Base-by-base conservation (phyloP, 805 yeast genomes). In the Candida montana region DNA sequence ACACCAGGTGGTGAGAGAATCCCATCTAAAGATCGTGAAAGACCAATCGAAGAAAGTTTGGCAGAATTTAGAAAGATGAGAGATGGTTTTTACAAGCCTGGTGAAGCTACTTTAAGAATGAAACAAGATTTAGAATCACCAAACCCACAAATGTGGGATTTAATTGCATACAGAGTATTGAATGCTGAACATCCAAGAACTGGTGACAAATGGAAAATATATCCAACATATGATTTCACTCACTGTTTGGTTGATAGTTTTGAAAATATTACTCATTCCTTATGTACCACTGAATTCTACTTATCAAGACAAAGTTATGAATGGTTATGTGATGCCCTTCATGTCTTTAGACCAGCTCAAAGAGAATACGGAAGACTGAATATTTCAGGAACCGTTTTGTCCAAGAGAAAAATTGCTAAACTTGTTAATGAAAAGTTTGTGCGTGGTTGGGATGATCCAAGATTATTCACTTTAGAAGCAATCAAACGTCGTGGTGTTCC, bases 111-210 rank as follows among this genome's bases (percentile, higher is more conserved):
- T 10, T 73, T 93, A 60, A 83, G 99, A 68, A 93, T 93, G 98
- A 91, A 91, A 63, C 96, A 88, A 72, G 96, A 93, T 58, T 69
- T 93, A 49, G 60, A 64, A 8, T 84, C 93, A 15, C 95, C 96
- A 49, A 85, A 87, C 49, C 99, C 99, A 15, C 99, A 93, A 69
- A 93, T 93, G 99, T 93, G 99, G 99, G 99, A 93, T 67, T 74
- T 93, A 50, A 93, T 93, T 48, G 99, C 99, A 11, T 93, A 93
- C 68, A 79, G 99, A 63, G 96, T 93, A 3, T 72, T 93, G 54
- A 75, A 91, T 54, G 89, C 95, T 12, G 78, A 89, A 27, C 99
- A 93, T 66, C 95, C 91, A 66, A 82, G 98, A 68, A 93, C 99
- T 11, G 99, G 98, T 42, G 83, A 79, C 59, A 86, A 86, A 65